phyloP scores from a whole-genome alignment of 83 land plant species.

The Thuja plicata region DNA sequence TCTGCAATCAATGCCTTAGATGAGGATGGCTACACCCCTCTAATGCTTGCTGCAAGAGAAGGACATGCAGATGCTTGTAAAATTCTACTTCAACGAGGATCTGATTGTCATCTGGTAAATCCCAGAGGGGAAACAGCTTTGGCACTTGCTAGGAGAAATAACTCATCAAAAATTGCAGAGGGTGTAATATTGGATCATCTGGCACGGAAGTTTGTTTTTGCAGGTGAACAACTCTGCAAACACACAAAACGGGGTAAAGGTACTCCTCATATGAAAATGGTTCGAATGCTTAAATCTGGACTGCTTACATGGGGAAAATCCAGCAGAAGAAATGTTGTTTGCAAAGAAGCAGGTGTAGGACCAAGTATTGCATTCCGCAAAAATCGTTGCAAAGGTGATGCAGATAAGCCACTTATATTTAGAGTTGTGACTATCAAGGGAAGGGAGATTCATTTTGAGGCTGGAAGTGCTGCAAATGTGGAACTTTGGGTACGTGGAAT shows the following conservation, averaged over 20 bases:
- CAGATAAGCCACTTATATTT: constrained; percentile 27
- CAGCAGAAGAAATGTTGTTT: constrained; percentile 46
- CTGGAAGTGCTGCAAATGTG: constrained; percentile 24
- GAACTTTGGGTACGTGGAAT: constrained; percentile 69
- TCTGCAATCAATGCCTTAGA: constrained; percentile 32
- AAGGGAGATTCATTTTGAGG: constrained; percentile 61
- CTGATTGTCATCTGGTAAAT: constrained; percentile 34
- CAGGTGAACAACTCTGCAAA: constrained; percentile 42
- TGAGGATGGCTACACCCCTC: constrained; percentile 50
- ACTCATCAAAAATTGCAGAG: constrained; percentile 34
- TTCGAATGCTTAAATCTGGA: constrained; percentile 48
- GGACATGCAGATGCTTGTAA: constrained; percentile 60
- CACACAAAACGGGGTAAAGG: constrained; percentile 62
- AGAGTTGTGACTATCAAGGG: constrained; percentile 41
- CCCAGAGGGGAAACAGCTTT: constrained; percentile 46
- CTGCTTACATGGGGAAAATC: constrained; percentile 54
- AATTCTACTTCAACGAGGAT: constrained; percentile 36
- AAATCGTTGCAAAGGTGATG: constrained; percentile 27
- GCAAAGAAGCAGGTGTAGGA: constrained; percentile 49
- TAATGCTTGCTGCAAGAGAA: constrained; percentile 50
- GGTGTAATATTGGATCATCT: constrained; percentile 48
- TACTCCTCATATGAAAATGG: constrained; percentile 42
- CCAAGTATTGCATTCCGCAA: constrained; percentile 34
- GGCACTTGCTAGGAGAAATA: constrained; percentile 37
- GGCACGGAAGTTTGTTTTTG: constrained; percentile 45